These are phyloP conservation scores for Sporothrix euskadiensis DNA, from an alignment of 2,329 filamentous ascomycete genomes.

Conservation along the genomic window DNA sequence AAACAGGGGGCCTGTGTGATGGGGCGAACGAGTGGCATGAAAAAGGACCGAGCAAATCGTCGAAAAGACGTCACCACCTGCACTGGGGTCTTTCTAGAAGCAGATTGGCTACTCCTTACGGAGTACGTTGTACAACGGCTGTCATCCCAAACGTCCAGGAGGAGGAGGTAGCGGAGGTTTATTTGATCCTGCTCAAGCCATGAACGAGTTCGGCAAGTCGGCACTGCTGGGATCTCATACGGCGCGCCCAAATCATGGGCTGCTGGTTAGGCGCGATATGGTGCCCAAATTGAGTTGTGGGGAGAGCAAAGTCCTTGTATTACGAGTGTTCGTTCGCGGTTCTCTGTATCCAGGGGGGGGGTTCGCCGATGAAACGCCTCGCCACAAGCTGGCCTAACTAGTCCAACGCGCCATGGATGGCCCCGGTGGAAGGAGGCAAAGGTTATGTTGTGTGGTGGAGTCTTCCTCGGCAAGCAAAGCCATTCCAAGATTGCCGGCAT, in stretches of 20 bases:
- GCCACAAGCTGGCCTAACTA: not conserved
- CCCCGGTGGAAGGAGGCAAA: not conserved
- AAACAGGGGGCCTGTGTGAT: not conserved
- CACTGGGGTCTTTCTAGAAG: constrained; percentile 11
- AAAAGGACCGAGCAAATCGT: not conserved
- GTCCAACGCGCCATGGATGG: not conserved
- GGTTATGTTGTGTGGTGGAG: not conserved
- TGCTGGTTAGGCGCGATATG: not conserved
- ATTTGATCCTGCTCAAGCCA: constrained; percentile 1
- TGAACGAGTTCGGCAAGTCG: constrained; percentile 15
- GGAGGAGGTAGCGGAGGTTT: not conserved
- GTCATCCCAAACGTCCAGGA: not conserved
- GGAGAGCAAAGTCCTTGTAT: too few species aligned
- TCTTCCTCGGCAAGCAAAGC: not conserved
- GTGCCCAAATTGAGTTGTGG: constrained; percentile 1
- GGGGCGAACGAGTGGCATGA: not conserved
- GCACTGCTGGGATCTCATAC: not conserved
- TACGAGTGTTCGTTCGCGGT: too few species aligned
- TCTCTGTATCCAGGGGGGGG: too few species aligned
- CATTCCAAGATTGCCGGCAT: not conserved
- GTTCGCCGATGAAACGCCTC: constrained; percentile 7
- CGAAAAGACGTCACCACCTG: constrained; percentile 7
- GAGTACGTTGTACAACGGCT: not conserved
- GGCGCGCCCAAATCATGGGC: not conserved
- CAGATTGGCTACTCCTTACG: not conserved